phyloP scores from a whole-genome alignment of 768 basidiomycete genomes.

The Kwoniella bestiolae region DNA sequence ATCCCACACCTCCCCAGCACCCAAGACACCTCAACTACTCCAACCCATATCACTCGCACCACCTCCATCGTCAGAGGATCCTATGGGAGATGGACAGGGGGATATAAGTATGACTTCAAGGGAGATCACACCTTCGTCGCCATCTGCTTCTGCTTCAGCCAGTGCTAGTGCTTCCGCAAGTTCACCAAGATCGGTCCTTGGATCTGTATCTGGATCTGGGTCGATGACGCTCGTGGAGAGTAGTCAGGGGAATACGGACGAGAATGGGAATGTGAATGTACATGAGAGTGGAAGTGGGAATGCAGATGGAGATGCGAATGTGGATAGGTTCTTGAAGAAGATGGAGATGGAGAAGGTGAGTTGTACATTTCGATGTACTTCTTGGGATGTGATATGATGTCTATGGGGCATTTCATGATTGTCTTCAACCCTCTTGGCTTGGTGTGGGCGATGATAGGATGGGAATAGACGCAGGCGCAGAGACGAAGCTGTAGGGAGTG shows the following conservation, averaged over 20 bases:
- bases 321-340: slow-evolving; percentile 43
- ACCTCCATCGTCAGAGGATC: not conserved
- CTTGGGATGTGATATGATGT: no score
- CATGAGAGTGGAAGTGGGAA: slow-evolving; percentile 3
- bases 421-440: no score
- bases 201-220: slow-evolving; percentile 6
- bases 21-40: slow-evolving; percentile 1
- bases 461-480: no score
- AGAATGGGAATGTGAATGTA: slow-evolving; percentile 12
- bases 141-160: slow-evolving; percentile 1
- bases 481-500: no score
- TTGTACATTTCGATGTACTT: slow-evolving; percentile 1
- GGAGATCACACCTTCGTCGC: slow-evolving; percentile 35
- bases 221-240: not conserved
- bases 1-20: not conserved
- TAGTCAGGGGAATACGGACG: slow-evolving; percentile 24
- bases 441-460: no score
- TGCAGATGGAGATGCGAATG: slow-evolving; percentile 31
- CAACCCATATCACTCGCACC: not conserved
- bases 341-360: slow-evolving; percentile 55
- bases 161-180: slow-evolving; percentile 13
- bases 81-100: not conserved
- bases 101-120: slow-evolving; percentile 24
- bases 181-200: slow-evolving; percentile 10
- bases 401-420: no score